A percentile compares a stretch with the other conserved stretches of the same genome.
phyloP scores from a whole-genome alignment of 306 rosid species.

The Cucurbita moschata region DNA sequence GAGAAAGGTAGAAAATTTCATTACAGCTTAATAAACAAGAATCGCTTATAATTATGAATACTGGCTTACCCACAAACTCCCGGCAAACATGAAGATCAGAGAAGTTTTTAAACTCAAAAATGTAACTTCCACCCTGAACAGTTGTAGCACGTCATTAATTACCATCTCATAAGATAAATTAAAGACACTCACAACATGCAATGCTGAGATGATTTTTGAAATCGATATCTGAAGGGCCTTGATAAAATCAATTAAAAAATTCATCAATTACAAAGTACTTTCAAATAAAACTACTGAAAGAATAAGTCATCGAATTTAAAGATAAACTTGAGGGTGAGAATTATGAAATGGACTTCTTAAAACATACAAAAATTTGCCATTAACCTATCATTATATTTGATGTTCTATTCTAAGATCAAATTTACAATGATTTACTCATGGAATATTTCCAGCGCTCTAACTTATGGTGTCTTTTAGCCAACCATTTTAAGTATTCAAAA shows the following conservation, averaged over 20 bases:
- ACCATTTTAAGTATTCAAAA: constrained; percentile 11
- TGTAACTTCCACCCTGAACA: constrained; percentile 54
- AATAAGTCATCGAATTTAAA: background rate
- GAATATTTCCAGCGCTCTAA: background rate
- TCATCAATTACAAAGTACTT: background rate
- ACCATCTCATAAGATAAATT: background rate
- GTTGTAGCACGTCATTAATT: background rate
- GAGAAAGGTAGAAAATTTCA: background rate
- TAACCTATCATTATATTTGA: background rate
- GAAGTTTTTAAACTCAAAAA: constrained; percentile 71
- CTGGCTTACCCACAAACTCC: constrained; percentile 60
- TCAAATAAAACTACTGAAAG: background rate
- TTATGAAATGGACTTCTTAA: background rate
- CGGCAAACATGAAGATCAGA: constrained; percentile 74
- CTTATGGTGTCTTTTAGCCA: background rate
- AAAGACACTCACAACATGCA: background rate
- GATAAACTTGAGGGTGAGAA: background rate
- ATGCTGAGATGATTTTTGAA: background rate
- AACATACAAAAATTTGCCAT: background rate
- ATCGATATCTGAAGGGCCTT: background rate
- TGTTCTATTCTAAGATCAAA: background rate
- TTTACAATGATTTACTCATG: background rate
- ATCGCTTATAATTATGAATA: background rate
- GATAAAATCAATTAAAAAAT: background rate
- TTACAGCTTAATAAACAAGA: background rate